phyloP scores from a whole-genome alignment of 2,329 filamentous ascomycete species.

The Pseudocercospora musae region DNA sequence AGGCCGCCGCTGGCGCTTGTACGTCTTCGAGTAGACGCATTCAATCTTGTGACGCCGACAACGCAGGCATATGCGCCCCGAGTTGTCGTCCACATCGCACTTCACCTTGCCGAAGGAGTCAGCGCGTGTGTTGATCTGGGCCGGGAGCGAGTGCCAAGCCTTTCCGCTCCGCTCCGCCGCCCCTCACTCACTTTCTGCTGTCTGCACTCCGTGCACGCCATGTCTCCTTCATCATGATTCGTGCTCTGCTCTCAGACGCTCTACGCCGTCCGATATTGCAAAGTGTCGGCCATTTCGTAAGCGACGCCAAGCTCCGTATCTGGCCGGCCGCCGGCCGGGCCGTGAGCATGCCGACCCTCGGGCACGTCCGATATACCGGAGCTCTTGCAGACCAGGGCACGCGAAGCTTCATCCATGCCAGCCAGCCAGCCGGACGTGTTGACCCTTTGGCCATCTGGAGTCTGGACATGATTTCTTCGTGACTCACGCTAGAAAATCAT shows the following conservation, averaged over 20 bases:
- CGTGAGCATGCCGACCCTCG: not conserved
- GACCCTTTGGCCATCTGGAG: not conserved
- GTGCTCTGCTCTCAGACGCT: too few species aligned
- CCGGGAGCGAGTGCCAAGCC: not conserved
- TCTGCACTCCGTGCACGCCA: not conserved
- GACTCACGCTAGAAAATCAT: not conserved
- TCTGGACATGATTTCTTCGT: not conserved
- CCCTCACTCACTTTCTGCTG: not conserved
- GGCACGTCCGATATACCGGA: not conserved
- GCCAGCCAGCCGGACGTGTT: not conserved
- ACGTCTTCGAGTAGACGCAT: not conserved
- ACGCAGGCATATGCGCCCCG: not conserved
- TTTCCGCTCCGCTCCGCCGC: not conserved
- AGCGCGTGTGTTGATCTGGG: not conserved
- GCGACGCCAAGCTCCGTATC: not conserved
- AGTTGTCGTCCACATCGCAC: not conserved
- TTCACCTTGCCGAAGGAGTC: not conserved
- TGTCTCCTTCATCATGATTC: not conserved
- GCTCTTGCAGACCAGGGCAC: not conserved
- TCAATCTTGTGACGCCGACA: not conserved
- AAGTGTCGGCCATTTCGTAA: not conserved
- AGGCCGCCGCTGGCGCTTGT: not conserved
- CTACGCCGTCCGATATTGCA: too few species aligned
- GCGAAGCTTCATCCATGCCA: not conserved
- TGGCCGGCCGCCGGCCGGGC: too few species aligned